Base-by-base conservation (phyloP, 352 stramenopile genomes). In the Aphanomyces astaci region DNA sequence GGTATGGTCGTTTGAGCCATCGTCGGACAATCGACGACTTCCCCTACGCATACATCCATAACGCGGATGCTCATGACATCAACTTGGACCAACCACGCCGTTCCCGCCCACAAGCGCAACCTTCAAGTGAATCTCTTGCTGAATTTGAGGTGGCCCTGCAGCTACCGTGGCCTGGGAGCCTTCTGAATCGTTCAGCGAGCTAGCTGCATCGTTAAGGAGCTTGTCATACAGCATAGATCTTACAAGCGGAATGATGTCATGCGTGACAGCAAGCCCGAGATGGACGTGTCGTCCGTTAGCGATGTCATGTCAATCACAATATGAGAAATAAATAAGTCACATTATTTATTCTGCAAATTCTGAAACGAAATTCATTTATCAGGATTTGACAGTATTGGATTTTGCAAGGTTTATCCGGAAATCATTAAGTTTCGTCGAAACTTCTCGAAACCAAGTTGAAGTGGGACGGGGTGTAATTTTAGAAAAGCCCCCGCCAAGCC, bases 21-120 rank as follows among this genome's bases (percentile, higher is more conserved):
- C 86, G 78, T 0, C 86, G 74, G 30, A 91, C 72, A 45, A 94
- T 92, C 46, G 82, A 92, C 39, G 84, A 89, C 67, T 94, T 94
- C 31, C 86, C 86, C 81, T 92, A 60, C 4, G 65, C 27, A 63
- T 17, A 4, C n/a, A 53, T 49, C 28, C 40, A 28, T 59, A 25
- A 24, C 5, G 19, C 64, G 22, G 32, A 48, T n/a, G n/a, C n/a
- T n/a, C 13, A 49, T 3, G 64, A 9, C 11, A 32, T 24, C 51
- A 32, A 25, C 28, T 36, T 19, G 46, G 9, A 59, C 24, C 27
- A 4, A 66, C 84, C 74, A 94, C 86, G 52, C 79, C 84, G 2
- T 85, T 71, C 13, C 84, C 86, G 30, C 86, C 86, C 2, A 94
- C 86, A 13, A 94, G 79, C 24, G 82, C 86, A 55, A 94, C 88